A percentile compares a stretch with the other conserved stretches of the same genome.
phyloP scores from a whole-genome alignment of 1,284 basidiomycete species.

The Austroboletus niveus region DNA sequence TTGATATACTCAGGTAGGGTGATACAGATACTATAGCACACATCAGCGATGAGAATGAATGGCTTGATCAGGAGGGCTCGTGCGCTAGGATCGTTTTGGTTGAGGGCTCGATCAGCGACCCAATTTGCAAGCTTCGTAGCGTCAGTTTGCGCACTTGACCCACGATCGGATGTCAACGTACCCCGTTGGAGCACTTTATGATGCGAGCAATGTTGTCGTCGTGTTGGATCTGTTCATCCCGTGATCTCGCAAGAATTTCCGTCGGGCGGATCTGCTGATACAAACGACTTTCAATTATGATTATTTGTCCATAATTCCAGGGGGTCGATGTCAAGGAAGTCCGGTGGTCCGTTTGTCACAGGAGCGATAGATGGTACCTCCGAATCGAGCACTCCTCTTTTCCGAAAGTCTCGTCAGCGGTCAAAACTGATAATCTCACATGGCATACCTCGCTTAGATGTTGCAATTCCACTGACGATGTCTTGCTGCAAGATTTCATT shows the following conservation, averaged over 20 bases:
- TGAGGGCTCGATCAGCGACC: constrained; percentile 68
- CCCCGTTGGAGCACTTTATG: constrained; percentile 66
- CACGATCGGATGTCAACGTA: constrained; percentile 21
- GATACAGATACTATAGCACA: constrained; percentile 32
- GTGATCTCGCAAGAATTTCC: constrained; percentile 61
- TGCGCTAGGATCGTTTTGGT: constrained; percentile 63
- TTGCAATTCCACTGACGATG: constrained; percentile 39
- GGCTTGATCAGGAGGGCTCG: constrained; percentile 66
- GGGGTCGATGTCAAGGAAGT: constrained; percentile 62
- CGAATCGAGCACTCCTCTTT: constrained; percentile 37
- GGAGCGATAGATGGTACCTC: constrained; percentile 44
- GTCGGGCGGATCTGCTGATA: constrained; percentile 66
- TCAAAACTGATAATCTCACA: constrained; percentile 14
- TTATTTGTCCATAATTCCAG: constrained; percentile 74
- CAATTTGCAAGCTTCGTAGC: constrained; percentile 55
- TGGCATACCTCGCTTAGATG: constrained; percentile 50
- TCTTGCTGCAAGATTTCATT: constrained; percentile 49
- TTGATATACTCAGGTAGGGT: background rate
- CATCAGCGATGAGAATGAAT: constrained; percentile 72
- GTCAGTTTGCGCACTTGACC: background rate
- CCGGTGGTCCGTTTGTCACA: constrained; percentile 46
- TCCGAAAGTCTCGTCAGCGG: constrained; percentile 33
- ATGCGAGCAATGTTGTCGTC: constrained; percentile 66
- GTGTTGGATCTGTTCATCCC: constrained; percentile 45
- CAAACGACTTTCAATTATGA: constrained; percentile 67